Conservation (phyloP, 2,329 filamentous ascomycete genomes). For the Colletotrichum orbiculare region DNA sequence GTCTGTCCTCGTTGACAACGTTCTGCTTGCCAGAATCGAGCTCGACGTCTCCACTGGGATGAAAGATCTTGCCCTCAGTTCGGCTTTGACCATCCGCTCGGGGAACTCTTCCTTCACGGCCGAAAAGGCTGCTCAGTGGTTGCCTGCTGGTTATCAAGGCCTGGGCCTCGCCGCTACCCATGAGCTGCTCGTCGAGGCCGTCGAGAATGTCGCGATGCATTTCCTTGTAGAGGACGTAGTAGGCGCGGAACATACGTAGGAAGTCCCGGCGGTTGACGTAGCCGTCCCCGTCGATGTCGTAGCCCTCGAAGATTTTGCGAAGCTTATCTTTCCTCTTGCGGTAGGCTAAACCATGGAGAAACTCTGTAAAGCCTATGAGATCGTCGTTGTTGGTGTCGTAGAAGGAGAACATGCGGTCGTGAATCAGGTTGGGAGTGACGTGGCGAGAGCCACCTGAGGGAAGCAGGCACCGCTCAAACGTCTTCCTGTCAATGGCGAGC, state of each 20-base stretch:
- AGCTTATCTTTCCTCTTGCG: conserved; percentile 76
- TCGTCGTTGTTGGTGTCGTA: conserved; percentile 93
- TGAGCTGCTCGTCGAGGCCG: conserved; percentile 80
- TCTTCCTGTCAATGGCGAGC: conserved; percentile 90
- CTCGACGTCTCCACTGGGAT: conserved; percentile 71
- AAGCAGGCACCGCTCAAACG: conserved; percentile 91
- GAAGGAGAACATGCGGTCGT: conserved; percentile 96
- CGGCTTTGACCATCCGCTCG: conserved; percentile 68
- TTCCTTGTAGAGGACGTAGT: conserved; percentile 90
- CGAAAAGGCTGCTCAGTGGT: conserved; percentile 79
- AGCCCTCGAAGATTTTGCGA: conserved; percentile 83
- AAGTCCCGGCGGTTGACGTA: conserved; percentile 89
- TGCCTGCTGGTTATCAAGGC: conserved; percentile 81
- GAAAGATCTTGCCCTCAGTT: conserved; percentile 75
- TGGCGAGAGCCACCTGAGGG: conserved; percentile 84
- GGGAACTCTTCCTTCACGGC: conserved; percentile 77
- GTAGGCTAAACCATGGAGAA: conserved; percentile 83
- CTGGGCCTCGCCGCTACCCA: conserved; percentile 79
- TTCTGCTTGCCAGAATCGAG: conserved; percentile 68
- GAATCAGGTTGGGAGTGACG: conserved; percentile 86
- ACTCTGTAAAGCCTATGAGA: conserved; percentile 92
- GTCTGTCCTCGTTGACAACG: conserved; percentile 68
- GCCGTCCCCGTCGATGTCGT: conserved; percentile 90
- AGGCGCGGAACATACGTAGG: conserved; percentile 89
- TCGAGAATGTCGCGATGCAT: conserved; percentile 87